These are phyloP conservation scores for Fereydounia khargensis DNA, from an alignment of 1,284 basidiomycete species.

Conservation along the genomic window DNA sequence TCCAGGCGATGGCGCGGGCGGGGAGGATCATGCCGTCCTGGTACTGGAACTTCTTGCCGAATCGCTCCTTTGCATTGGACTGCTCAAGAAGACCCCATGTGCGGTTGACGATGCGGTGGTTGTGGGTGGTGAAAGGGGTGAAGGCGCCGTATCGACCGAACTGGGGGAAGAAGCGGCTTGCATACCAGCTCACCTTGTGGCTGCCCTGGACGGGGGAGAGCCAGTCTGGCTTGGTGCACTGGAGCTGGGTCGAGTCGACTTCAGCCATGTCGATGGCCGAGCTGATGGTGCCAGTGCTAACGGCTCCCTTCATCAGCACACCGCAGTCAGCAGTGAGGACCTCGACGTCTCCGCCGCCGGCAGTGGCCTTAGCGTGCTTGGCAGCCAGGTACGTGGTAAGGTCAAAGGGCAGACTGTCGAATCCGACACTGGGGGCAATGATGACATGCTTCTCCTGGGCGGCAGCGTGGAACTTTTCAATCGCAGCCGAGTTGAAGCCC, in stretches of 20 bases:
- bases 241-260: conserved; percentile 61
- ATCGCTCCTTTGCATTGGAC: conserved; percentile 30
- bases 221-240: conserved; percentile 64
- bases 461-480: conserved; percentile 66
- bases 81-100: conserved; percentile 71
- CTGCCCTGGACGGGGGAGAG: conserved; percentile 11
- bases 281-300: conserved; percentile 64
- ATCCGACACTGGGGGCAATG: conserved; percentile 70
- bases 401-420: conserved; percentile 68
- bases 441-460: conserved; percentile 68
- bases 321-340: conserved; percentile 59
- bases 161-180: conserved; percentile 62
- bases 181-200: conserved; percentile 60
- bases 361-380: conserved; percentile 61
- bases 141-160: conserved; percentile 63
- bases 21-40: conserved; percentile 67
- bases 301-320: background rate
- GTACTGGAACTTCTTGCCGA: conserved; percentile 67
- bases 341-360: conserved; percentile 58
- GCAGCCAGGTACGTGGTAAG: conserved; percentile 65
- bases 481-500: conserved; percentile 60
- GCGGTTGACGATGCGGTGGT: conserved; percentile 72
- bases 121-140: conserved; percentile 67
- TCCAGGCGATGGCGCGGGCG: conserved; percentile 60
- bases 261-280: conserved; percentile 63